Evolutionary conservation across 1,284 basidiomycete species (phyloP).

Genomic region (Anthracocystis walkeri): DNA sequence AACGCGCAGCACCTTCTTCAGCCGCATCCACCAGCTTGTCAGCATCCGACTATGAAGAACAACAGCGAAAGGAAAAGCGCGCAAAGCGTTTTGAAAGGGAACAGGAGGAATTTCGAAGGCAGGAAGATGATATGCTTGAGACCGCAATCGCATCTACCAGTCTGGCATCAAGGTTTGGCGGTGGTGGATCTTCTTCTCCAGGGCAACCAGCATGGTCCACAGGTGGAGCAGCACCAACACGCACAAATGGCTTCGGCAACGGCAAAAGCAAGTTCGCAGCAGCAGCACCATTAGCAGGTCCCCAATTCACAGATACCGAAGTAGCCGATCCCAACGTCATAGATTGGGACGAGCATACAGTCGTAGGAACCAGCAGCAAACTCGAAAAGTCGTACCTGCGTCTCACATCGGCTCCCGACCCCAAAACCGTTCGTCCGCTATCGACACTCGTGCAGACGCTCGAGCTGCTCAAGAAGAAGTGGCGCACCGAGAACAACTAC

Average conservation of each 20-base stretch:
- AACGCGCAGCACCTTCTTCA: slow-evolving; percentile 28
- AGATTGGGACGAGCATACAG: slow-evolving; percentile 95
- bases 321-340: slow-evolving; percentile 76
- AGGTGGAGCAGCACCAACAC: not conserved
- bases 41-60: slow-evolving; percentile 47
- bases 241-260: slow-evolving; percentile 13
- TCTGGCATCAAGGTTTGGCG: slow-evolving; percentile 52
- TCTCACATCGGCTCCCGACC: slow-evolving; percentile 95
- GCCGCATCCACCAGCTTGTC: slow-evolving; percentile 4
- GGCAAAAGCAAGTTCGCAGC: slow-evolving; percentile 16
- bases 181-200: slow-evolving; percentile 3
- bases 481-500: slow-evolving; percentile 86
- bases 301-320: slow-evolving; percentile 34
- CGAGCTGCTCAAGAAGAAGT: slow-evolving; percentile 85
- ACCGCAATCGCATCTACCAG: slow-evolving; percentile 54
- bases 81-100: slow-evolving; percentile 66
- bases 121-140: slow-evolving; percentile 50
- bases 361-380: slow-evolving; percentile 88
- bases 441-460: slow-evolving; percentile 86
- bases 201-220: slow-evolving; percentile 35
- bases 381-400: slow-evolving; percentile 96
- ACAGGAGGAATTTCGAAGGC: slow-evolving; percentile 54
- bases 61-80: slow-evolving; percentile 63
- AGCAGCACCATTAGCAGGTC: slow-evolving; percentile 4
- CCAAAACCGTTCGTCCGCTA: slow-evolving; percentile 91